Evolutionary conservation across 768 basidiomycete species (phyloP).

Genomic region (Psilocybe azurescens): DNA sequence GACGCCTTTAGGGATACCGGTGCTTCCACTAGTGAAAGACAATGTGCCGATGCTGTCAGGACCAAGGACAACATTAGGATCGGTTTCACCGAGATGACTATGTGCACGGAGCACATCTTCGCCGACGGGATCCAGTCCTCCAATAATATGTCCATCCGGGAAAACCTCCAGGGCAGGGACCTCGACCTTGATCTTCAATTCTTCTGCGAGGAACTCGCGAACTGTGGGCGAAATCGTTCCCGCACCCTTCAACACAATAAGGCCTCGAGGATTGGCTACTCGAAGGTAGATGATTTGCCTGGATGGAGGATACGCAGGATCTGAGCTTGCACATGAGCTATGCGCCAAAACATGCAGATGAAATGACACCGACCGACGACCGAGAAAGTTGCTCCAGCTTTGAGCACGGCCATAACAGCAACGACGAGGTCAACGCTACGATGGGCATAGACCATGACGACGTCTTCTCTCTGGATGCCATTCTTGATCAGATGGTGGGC

Average conservation of each 20-base stretch:
- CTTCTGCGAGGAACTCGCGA: slow-evolving; percentile 77
- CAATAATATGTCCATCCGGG: slow-evolving; percentile 64
- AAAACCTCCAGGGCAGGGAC: slow-evolving; percentile 87
- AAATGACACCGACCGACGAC: slow-evolving; percentile 80
- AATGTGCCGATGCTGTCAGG: slow-evolving; percentile 95
- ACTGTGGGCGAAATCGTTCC: slow-evolving; percentile 82
- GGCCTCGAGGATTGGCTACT: slow-evolving; percentile 90
- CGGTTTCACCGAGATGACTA: slow-evolving; percentile 60
- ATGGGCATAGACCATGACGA: slow-evolving; percentile 98
- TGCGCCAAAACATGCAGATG: not conserved
- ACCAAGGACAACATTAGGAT: slow-evolving; percentile 86
- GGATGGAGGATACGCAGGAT: slow-evolving; percentile 95
- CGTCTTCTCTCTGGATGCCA: slow-evolving; percentile 91
- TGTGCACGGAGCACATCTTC: slow-evolving; percentile 69
- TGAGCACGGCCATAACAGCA: slow-evolving; percentile 95
- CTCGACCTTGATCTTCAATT: slow-evolving; percentile 87
- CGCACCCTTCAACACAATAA: slow-evolving; percentile 90
- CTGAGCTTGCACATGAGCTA: slow-evolving; percentile 42
- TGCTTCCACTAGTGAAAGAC: slow-evolving; percentile 96
- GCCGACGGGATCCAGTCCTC: slow-evolving; percentile 53
- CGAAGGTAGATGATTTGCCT: slow-evolving; percentile 92
- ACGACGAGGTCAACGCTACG: slow-evolving; percentile 96
- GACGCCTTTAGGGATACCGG: slow-evolving; percentile 98
- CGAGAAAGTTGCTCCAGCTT: slow-evolving; percentile 95
- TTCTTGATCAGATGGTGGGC: slow-evolving; percentile 87